These are phyloP conservation scores for Aspergillus latus DNA, from an alignment of 2,329 filamentous ascomycete genomes.

Conservation along the genomic window DNA sequence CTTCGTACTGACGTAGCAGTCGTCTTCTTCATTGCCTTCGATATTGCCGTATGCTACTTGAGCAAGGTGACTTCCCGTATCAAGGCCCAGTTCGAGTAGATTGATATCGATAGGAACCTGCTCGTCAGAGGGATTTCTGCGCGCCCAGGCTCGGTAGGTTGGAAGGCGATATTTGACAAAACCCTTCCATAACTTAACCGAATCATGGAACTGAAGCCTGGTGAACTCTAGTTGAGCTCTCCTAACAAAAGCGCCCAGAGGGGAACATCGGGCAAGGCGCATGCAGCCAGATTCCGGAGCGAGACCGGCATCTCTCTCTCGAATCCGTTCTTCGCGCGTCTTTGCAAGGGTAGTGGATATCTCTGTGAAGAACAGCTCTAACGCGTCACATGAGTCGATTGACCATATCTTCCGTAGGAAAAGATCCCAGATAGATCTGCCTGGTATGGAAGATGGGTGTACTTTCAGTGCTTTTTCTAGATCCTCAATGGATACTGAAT, in stretches of 20 bases:
- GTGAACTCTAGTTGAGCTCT: conserved; percentile 76
- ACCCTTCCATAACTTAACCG: conserved; percentile 73
- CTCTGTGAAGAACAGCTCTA: conserved; percentile 73
- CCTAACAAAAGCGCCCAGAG: conserved; percentile 77
- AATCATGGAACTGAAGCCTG: conserved; percentile 75
- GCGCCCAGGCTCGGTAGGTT: conserved; percentile 63
- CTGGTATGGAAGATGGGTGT: conserved; percentile 60
- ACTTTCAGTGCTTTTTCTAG: conserved; percentile 50
- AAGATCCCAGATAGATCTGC: conserved; percentile 81
- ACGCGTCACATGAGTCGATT: conserved; percentile 74
- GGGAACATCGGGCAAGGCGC: conserved; percentile 69
- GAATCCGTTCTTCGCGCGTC: conserved; percentile 60
- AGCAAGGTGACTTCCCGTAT: conserved; percentile 49
- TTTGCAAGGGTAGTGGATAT: conserved; percentile 61
- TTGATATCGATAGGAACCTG: conserved; percentile 61
- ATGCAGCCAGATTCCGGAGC: conserved; percentile 54
- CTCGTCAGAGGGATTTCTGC: conserved; percentile 49
- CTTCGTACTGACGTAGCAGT: conserved; percentile 64
- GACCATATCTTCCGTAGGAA: conserved; percentile 81
- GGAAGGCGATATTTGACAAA: conserved; percentile 80
- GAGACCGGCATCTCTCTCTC: conserved; percentile 55
- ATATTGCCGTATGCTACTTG: conserved; percentile 54
- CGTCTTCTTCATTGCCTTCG: conserved; percentile 41
- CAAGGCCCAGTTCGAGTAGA: conserved; percentile 59
- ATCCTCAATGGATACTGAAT: conserved; percentile 42